Evolutionary conservation across 495 filamentous ascomycete species (phyloP), one percentile per base, ranked within the genome.

Genomic region (Aspergillus campestris): DNA sequence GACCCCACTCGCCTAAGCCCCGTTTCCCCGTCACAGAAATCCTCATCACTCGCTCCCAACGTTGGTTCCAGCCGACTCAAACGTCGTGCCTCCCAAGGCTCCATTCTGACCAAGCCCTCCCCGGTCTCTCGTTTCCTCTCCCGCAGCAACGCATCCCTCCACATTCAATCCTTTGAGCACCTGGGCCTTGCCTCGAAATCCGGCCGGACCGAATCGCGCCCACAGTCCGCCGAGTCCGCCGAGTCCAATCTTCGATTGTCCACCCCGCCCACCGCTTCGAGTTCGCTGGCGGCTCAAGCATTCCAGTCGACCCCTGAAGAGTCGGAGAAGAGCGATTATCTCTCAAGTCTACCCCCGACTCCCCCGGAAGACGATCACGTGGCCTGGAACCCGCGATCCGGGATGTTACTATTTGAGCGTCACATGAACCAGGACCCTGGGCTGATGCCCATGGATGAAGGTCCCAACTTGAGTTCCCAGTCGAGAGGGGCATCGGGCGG

Each of bases 331-430:
- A 44, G 51, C 9, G 65, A 71, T 12, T 70, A 70, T 52, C 59
- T 62, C 39, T 50, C 61, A 18, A 59, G 52, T 12, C 54, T 70
- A 7, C 68, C 68, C 12, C 64, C 62, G 8, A 71, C 70, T 0
- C 68, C 68, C 3, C 70, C 68, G 24, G 67, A 72, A 39, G 66
- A 71, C 61, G 59, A 62, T 35, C 54, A 62, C 51, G 49, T 71
- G 31, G 61, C 58, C 15, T 70, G 67, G 68, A 63, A 65, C 32
- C 58, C 62, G 18, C 42, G 54, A 32, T 64, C 64, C 34, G 57
- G 54, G 12, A 62, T 69, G 59, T 35, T 63, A 39, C 42, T 67
- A 10, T 65, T 65, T 31, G 66, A 68, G 34, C 18, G 58, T 7
- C 56, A 59, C 29, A 40, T 62, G 15, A 59, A 57, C 39, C 59